These are phyloP conservation scores for Marasmius fiardii DNA, from an alignment of 1,284 basidiomycete genomes.

Conservation along the genomic window DNA sequence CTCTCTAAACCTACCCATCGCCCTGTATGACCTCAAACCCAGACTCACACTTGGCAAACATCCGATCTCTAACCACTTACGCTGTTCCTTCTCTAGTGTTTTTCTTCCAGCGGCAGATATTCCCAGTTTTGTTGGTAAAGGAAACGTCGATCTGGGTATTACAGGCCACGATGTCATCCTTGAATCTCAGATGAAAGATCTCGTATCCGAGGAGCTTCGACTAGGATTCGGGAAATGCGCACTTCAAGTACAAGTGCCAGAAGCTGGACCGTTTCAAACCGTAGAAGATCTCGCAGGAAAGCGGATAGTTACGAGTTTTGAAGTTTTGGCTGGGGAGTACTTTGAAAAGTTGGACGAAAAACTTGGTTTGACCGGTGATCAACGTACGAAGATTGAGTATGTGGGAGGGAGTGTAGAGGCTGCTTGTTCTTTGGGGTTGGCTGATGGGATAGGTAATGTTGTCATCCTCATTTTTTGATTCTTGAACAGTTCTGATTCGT, in stretches of 20 bases:
- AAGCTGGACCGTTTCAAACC: conserved; percentile 64
- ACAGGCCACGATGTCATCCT: conserved; percentile 98
- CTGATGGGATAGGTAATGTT: conserved; percentile 90
- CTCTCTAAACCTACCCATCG: conserved; percentile 90
- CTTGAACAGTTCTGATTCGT: conserved; percentile 11
- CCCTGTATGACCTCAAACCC: conserved; percentile 77
- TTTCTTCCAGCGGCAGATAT: conserved; percentile 98
- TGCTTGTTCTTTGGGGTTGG: conserved; percentile 93
- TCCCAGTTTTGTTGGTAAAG: conserved; percentile 97
- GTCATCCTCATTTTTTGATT: background rate
- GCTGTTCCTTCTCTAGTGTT: conserved; percentile 66
- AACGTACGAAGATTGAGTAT: conserved; percentile 85
- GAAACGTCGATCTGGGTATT: conserved; percentile 91
- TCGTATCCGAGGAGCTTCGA: conserved; percentile 79
- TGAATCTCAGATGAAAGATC: conserved; percentile 77
- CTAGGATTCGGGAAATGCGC: conserved; percentile 95
- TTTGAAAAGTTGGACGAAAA: conserved; percentile 74
- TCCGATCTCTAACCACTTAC: background rate
- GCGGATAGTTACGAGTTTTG: conserved; percentile 93
- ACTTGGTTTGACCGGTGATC: conserved; percentile 44
- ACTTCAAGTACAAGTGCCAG: conserved; percentile 90
- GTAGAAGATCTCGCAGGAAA: conserved; percentile 86
- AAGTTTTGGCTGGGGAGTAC: conserved; percentile 80
- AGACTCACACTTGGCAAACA: background rate
- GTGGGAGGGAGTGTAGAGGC: conserved; percentile 98